Conservation (phyloP, 2,329 filamentous ascomycete species). For the Fragosphaeria purpurea region DNA sequence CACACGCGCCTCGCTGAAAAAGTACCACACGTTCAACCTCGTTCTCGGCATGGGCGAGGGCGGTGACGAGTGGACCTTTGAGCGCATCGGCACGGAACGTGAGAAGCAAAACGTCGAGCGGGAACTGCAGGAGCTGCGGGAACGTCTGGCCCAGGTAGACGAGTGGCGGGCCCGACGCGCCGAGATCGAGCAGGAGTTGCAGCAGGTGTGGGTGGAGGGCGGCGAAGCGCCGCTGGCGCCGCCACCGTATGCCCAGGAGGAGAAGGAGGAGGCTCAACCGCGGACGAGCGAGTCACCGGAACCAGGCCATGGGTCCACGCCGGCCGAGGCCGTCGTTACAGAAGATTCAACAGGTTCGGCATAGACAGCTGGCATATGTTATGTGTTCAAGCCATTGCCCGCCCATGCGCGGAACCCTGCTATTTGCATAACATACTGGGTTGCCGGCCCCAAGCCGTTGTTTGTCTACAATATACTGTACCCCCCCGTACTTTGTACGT, state of each 20-base stretch:
- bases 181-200: conserved; percentile 77
- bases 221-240: conserved; percentile 40
- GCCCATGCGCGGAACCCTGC: no score
- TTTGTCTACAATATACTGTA: no score
- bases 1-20: conserved; percentile 86
- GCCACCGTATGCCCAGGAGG: conserved; percentile 31
- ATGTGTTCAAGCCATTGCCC: no score
- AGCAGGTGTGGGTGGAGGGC: conserved; percentile 48
- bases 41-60: conserved; percentile 70
- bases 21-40: conserved; percentile 89
- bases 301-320: no score
- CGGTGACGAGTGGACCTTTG: conserved; percentile 84
- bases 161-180: conserved; percentile 68
- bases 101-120: conserved; percentile 92
- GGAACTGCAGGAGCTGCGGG: conserved; percentile 75
- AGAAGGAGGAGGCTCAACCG: background rate
- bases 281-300: background rate
- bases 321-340: no score
- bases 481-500: no score
- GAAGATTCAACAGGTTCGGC: no score
- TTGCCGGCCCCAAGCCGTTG: no score
- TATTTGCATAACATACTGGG: no score
- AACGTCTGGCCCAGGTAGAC: conserved; percentile 70
- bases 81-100: conserved; percentile 83
- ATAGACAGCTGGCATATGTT: no score